Base-by-base conservation (phyloP, 768 basidiomycete genomes). In the Cystobasidium tubakii region DNA sequence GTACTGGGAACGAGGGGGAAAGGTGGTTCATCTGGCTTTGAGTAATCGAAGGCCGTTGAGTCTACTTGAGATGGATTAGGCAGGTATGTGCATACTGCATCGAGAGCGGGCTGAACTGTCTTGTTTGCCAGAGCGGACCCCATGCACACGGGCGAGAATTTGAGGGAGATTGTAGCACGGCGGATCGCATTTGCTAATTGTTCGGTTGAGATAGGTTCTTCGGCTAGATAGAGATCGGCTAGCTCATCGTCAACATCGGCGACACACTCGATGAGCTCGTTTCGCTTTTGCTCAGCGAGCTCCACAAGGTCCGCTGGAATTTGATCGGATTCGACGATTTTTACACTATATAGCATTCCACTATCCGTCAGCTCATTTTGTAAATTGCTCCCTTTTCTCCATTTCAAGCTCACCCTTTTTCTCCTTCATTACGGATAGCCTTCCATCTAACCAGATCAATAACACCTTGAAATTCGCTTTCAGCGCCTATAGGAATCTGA, bases 71-170 rank as follows among this genome's bases (percentile, higher is more conserved):
- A 83, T 0, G 95, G 95, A 66, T 88, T 90, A 17, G 95, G 92
- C 12, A 99, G 86, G 82, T 97, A 99, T n/a, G 88, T 85, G 79
- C 93, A 95, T 23, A 97, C 89, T 74, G 94, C 95, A 77, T 99
- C 94, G 23, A 99, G 85, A 70, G 98, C 85, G 21, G 92, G 88
- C 80, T 99, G 96, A 6, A 99, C 89, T 44, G 87, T 92, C 9
- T 92, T 94, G 81, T 99, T 99, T 84, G 96, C 97, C 79, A 98
- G 89, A 0, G 96, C 96, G 6, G 93, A 95, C 46, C 96, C 96
- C 74, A 97, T 84, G 83, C 97, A 96, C 66, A 99, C 96, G 0
- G 96, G 96, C 0, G 92, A 90, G 83, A 99, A 98, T 76, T 90
- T 92, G 79, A 92, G 87, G 13, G 85, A 83, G 78, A 92, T 86